Evolutionary conservation across 257 asterid species (phyloP).

Genomic region (Apocynum venetum): DNA sequence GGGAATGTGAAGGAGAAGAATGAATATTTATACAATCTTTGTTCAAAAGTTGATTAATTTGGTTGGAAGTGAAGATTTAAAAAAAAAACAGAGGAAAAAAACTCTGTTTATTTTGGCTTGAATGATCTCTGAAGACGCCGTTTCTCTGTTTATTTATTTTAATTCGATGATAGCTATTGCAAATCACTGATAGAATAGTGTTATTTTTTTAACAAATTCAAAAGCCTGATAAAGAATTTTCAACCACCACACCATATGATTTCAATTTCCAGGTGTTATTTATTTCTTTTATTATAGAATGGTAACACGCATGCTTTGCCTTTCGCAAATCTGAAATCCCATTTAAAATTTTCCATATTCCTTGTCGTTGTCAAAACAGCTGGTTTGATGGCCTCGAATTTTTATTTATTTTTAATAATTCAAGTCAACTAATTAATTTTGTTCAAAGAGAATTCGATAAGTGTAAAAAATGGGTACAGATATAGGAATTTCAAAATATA

Average conservation of each 20-base stretch:
- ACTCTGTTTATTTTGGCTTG: no score
- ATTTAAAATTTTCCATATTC: neutral
- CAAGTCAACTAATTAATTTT: no score
- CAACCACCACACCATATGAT: slow-evolving; percentile 13
- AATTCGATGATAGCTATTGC: neutral
- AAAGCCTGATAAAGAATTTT: slow-evolving; percentile 8
- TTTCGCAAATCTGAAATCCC: neutral
- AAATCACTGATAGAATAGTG: neutral
- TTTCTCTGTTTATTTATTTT: neutral
- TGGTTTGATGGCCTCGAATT: no score
- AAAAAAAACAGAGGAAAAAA: no score
- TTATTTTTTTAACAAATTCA: neutral
- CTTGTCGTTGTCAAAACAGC: neutral
- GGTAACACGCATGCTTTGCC: neutral
- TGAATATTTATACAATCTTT: no score
- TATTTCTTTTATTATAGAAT: neutral
- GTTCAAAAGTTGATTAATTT: no score
- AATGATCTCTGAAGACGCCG: neutral
- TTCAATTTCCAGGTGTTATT: slow-evolving; percentile 1
- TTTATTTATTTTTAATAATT: no score
- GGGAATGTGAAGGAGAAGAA: no score
- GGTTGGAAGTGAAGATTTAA: no score
- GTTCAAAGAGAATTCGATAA: no score
- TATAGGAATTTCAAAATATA: no score
- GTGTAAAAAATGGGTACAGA: no score